Evolutionary conservation across 768 basidiomycete genomes (phyloP).

Genomic region (Pleurotus giganteus): DNA sequence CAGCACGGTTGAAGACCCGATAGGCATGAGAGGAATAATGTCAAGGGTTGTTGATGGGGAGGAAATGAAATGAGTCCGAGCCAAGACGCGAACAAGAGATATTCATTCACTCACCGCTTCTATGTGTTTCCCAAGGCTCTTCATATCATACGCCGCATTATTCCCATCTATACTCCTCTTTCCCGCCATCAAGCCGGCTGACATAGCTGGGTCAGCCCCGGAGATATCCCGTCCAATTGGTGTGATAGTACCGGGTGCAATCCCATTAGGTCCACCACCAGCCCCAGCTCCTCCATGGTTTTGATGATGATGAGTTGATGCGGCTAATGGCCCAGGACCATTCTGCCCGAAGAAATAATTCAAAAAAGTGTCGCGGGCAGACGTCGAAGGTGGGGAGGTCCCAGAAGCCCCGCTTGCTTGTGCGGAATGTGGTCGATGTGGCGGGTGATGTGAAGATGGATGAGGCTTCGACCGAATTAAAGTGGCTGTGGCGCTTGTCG

Average conservation of each 20-base stretch:
- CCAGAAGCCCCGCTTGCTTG: slow-evolving; percentile 7
- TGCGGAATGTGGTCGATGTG: slow-evolving; percentile 14
- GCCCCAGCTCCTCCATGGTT: slow-evolving; percentile 29
- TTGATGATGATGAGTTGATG: slow-evolving; percentile 33
- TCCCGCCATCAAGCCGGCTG: slow-evolving; percentile 63
- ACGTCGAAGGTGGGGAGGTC: slow-evolving; percentile 41
- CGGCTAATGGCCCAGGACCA: slow-evolving; percentile 70
- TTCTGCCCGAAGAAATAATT: slow-evolving; percentile 98
- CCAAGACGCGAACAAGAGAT: slow-evolving; percentile 2
- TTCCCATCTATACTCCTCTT: slow-evolving; percentile 68
- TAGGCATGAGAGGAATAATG: slow-evolving; percentile 1
- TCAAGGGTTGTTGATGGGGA: background rate
- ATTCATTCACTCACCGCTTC: slow-evolving; percentile 74
- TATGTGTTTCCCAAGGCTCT: slow-evolving; percentile 94
- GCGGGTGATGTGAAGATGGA: slow-evolving; percentile 18
- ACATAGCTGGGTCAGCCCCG: slow-evolving; percentile 45
- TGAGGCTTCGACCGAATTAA: background rate
- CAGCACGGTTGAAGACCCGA: slow-evolving; percentile 7
- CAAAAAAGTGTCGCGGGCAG: slow-evolving; percentile 88
- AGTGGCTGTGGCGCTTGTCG: slow-evolving; percentile 19
- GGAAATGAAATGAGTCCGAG: slow-evolving; percentile 9
- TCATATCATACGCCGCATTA: slow-evolving; percentile 96
- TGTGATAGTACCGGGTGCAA: slow-evolving; percentile 27
- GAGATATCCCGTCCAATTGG: slow-evolving; percentile 68
- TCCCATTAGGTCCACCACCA: slow-evolving; percentile 17